Base-by-base conservation (phyloP, 2,329 filamentous ascomycete species). In the Lachnellula suecica region DNA sequence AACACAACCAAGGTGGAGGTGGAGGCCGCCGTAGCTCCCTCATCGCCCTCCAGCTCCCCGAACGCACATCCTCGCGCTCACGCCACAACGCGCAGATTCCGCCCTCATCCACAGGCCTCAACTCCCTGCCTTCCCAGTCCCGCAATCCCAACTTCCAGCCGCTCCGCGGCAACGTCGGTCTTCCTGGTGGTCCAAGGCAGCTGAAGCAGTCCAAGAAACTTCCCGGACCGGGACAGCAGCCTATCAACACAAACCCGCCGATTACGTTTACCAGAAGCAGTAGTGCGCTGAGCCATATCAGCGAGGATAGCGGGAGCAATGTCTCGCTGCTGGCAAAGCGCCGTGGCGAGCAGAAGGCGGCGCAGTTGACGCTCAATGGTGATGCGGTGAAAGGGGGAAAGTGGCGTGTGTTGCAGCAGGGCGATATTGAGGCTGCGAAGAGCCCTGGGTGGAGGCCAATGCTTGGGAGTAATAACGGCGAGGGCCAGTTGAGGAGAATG, bases 311-410 rank as follows among this genome's bases (percentile, higher is more conserved):
- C 13, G 24, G 42, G 10, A 17, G 13, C 15, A 46, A 34, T 27
- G 13, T 31, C 31, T 42, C 47, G 9, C 34, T 44, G 9, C 24
- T 44, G 22, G 47, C 23, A 15, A 41, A 49, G 37, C n/a, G 47
- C 6, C 35, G 35, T 13, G 42, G 42, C 22, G 29, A 44, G 25
- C 43, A 34, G 24, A 56, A 49, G n/a, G 34, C 47, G 24, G 44
- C 46, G 66, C 69, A 17, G 54, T 60, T 11, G 61, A 70, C 34
- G 71, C 71, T 43, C 72, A 82, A 62, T 72, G 79, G 4, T 64
- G 81, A 19, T 79, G 79, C 6, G 55, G 51, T 64, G 61, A 55
- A 22, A 44, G 54, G 37, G 22, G 44, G 41, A 20, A 59, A 59
- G 43, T 64, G 61, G 63, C 52, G 63, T 9, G 60, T 67, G 1